Evolutionary conservation across 306 rosid genomes (phyloP), one percentile per base, ranked within the genome.

Genomic region (Citrullus amarus): DNA sequence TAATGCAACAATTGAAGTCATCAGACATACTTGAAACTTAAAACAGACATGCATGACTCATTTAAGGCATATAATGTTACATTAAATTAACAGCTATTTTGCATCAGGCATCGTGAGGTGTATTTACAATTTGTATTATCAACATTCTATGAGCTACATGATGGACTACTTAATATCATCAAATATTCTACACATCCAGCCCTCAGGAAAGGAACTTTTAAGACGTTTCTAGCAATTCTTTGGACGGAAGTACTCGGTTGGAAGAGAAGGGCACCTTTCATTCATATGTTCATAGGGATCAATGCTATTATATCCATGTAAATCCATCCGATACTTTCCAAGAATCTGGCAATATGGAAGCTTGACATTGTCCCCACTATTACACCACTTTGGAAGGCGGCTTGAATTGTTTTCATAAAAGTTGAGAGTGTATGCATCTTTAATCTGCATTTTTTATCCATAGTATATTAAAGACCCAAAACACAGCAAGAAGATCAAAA

Each of bases 341-440:
- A 81, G 86, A 67, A 96, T 96, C 87, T 96, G 99, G 82, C 99
- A 96, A 80, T 86, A 96, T 2, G 99, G 99, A 80, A 91, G 92
- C 90, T 92, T 85, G 75, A 89, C 90, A 0, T 88, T 69, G 79
- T 92, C 99, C 78, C 87, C 91, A 6, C 88, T 90, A 22, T 92
- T 89, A 91, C 99, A 96, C 99, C 99, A 96, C 75, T 84, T 87
- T 0, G 99, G 99, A 80, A 92, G 85, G 69, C 90, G 96, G 82
- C 93, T 90, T 9, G 90, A 85, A 86, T 96, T 85, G 76, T 82
- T 88, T 87, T 96, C 99, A 8, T 86, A 96, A 84, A 92, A 86
- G 14, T 91, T 96, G 80, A 96, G 97, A 55, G 54, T 79, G 84
- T 96, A 96, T 77, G 99, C 99, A 82, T 96, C 99, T 84, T 88